phyloP scores from a whole-genome alignment of 2,329 filamentous ascomycete genomes.

The Rhinocladiella similis region DNA sequence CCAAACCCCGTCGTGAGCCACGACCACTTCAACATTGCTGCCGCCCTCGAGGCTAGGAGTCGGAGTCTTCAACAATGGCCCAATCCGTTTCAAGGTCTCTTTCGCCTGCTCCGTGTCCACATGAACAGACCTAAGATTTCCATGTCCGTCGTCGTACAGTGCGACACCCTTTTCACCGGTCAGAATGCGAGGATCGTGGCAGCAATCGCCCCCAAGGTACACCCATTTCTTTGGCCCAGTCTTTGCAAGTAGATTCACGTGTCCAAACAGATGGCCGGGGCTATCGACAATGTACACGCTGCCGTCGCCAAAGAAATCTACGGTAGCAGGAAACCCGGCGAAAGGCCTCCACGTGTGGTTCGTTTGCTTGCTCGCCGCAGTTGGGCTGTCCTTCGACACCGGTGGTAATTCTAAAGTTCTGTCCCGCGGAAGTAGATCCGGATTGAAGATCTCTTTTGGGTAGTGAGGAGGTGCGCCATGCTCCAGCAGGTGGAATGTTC shows the following conservation, averaged over 20 bases:
- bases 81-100: slow-evolving; percentile 44
- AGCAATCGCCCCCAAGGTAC: slow-evolving; percentile 37
- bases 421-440: slow-evolving; percentile 33
- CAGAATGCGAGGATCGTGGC: slow-evolving; percentile 35
- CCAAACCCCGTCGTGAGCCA: slow-evolving; percentile 27
- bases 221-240: slow-evolving; percentile 34
- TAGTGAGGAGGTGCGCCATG: slow-evolving; percentile 33
- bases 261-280: slow-evolving; percentile 35
- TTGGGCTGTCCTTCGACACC: slow-evolving; percentile 25
- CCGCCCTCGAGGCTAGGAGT: slow-evolving; percentile 11
- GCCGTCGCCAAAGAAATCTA: slow-evolving; percentile 46
- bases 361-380: slow-evolving; percentile 26
- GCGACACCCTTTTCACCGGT: slow-evolving; percentile 50
- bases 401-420: slow-evolving; percentile 43
- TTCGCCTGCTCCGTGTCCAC: slow-evolving; percentile 48
- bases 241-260: slow-evolving; percentile 34
- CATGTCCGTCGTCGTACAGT: slow-evolving; percentile 48
- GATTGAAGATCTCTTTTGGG: slow-evolving; percentile 31
- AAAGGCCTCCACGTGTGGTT: slow-evolving; percentile 43
- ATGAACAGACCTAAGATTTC: slow-evolving; percentile 52
- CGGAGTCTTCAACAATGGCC: slow-evolving; percentile 18
- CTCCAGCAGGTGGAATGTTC: slow-evolving; percentile 44
- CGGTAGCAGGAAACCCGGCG: slow-evolving; percentile 45
- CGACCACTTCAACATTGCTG: slow-evolving; percentile 27
- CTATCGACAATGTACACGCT: slow-evolving; percentile 35